phyloP scores from a whole-genome alignment of 2,329 filamentous ascomycete genomes.

The Metarhizium album region DNA sequence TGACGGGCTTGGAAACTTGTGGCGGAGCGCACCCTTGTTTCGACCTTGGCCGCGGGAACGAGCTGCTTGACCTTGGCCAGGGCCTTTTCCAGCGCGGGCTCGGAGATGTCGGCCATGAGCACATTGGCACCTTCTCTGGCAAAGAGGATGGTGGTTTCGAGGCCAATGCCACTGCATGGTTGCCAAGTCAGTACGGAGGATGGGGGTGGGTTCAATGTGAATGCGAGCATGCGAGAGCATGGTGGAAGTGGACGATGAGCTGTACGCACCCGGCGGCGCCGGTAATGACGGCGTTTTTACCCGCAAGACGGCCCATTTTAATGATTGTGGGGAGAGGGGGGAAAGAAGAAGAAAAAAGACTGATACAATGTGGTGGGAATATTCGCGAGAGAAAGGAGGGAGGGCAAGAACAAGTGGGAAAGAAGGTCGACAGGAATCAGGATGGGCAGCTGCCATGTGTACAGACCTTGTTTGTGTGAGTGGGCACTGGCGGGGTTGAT shows the following conservation, averaged over 20 bases:
- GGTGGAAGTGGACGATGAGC: not conserved
- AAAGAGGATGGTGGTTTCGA: constrained; percentile 86
- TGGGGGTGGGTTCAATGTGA: too few relatives aligned
- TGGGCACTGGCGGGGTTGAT: not conserved
- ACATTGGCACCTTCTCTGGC: constrained; percentile 79
- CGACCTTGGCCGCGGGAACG: constrained; percentile 50
- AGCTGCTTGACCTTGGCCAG: constrained; percentile 64
- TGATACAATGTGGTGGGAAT: not conserved
- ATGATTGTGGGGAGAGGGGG: not conserved
- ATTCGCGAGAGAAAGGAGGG: not conserved
- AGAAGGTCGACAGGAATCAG: not conserved
- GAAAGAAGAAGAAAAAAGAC: not conserved
- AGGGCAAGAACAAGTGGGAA: not conserved
- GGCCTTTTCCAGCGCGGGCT: constrained; percentile 65
- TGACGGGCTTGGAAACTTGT: not conserved
- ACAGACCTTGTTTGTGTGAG: not conserved
- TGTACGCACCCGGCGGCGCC: constrained; percentile 66
- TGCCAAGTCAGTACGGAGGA: not conserved
- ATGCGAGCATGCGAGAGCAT: not conserved
- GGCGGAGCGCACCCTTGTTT: constrained; percentile 38
- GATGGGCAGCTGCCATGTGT: too few relatives aligned
- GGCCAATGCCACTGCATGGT: constrained; percentile 66
- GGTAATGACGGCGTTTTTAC: constrained; percentile 63
- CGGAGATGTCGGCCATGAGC: constrained; percentile 77
- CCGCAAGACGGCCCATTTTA: constrained; percentile 39